phyloP scores from a whole-genome alignment of 768 basidiomycete genomes.

The Roridomyces roridus region DNA sequence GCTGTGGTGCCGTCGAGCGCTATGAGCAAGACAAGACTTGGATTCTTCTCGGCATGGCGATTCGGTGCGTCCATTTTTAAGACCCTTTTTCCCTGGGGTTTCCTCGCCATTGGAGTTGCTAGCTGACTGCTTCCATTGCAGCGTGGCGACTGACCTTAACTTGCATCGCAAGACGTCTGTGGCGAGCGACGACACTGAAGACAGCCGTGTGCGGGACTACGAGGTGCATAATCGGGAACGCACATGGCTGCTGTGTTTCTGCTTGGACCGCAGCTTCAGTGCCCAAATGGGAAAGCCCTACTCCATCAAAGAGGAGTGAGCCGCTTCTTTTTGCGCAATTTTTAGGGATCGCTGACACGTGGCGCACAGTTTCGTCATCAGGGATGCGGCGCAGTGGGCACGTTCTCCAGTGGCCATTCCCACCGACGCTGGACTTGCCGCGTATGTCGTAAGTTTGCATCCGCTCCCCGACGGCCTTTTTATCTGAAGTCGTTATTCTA shows the following conservation, averaged over 20 bases:
- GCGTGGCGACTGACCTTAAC: slow-evolving; percentile 96
- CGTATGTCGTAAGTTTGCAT: slow-evolving; percentile 69
- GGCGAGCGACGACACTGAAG: slow-evolving; percentile 70
- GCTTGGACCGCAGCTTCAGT: slow-evolving; percentile 86
- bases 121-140: slow-evolving; percentile 34
- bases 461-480: neutral
- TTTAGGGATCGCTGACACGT: slow-evolving; percentile 18
- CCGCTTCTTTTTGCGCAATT: slow-evolving; percentile 24
- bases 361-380: slow-evolving; percentile 80
- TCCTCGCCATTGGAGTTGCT: neutral
- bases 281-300: slow-evolving; percentile 98
- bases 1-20: slow-evolving; percentile 92
- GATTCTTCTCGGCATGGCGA: slow-evolving; percentile 87
- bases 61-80: slow-evolving; percentile 56
- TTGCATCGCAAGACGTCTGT: slow-evolving; percentile 85
- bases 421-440: slow-evolving; percentile 72
- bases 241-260: slow-evolving; percentile 91
- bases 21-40: slow-evolving; percentile 98
- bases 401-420: slow-evolving; percentile 65
- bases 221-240: slow-evolving; percentile 95
- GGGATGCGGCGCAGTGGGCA: slow-evolving; percentile 81
- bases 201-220: slow-evolving; percentile 76
- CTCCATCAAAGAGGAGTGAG: slow-evolving; percentile 92
- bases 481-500: slow-evolving; percentile 33
- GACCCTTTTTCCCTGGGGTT: neutral